Evolutionary conservation across 805 yeast species (phyloP), one percentile per base, ranked within the genome.

Genomic region (Kregervanrija pseudodelftensis): DNA sequence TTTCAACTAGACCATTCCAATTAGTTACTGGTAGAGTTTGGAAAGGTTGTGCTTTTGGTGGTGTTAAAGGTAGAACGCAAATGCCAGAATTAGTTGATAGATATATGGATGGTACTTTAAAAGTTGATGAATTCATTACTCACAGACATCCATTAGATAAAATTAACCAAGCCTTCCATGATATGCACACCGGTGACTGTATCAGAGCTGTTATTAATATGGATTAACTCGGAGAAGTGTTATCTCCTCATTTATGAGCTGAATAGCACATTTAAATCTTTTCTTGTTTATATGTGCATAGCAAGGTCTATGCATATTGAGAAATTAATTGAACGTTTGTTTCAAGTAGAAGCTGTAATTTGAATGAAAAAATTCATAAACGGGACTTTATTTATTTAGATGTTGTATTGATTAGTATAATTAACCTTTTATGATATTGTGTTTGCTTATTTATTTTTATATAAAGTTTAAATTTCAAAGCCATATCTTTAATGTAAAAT

Each of bases 1-100:
- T 95, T 52, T 69, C 95, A 47, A 93, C 98, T 40, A 81, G 98
- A 70, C 99, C 99, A 49, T 93, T 93, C 86, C 98, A 91, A 74
- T 79, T 93, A 67, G 98, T 93, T 53, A 93, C 98, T 36, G 99
- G 99, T 57, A 83, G 99, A 71, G 95, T 86, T 43, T 91, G 99
- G 98, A 85, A 79, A 67, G 99, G 99, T 58, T 87, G 95, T 61
- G 99, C 99, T n/a, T 93, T 88, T 58, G 99, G 99, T 60, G 99
- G 98, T 66, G 89, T 93, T 62, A 93, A 93, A 72, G 98, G 99
- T 63, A 85, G 97, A 73, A 64, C 96, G 36, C 96, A 93, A 72
- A 77, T 93, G 73, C 97, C 95, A 41, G 87, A 80, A 15, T 74
- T 90, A 47, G 95, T 93, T 46, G 82, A 87, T 47, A 90, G 85